Base-by-base conservation (phyloP, 1,284 basidiomycete genomes). In the Mycena citricolor region DNA sequence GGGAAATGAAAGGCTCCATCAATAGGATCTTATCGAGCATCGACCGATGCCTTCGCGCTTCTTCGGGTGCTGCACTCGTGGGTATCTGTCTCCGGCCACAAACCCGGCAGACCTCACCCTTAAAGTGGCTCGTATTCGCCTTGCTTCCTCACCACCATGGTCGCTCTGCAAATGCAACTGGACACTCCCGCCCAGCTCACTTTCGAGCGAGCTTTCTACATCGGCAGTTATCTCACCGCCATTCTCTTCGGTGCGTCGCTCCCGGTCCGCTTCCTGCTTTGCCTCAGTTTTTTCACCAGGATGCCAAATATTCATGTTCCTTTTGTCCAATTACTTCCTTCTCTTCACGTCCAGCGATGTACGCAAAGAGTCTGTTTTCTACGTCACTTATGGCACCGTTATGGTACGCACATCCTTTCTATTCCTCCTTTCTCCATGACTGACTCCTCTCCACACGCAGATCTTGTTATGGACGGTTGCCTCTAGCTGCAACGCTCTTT, bases 181-280 rank as follows among this genome's bases (percentile, higher is more conserved):
- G 54, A 56, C 40, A 53, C 52, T 16, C 46, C 54, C 13, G 42
- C 32, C 4, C 42, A 58, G 31, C 41, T 59, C 19, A 48, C 43
- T 4, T 54, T 62, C 28, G 60, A 61, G 42, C 39, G 57, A 10
- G 54, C 58, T 2, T 52, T 61, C 37, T 62, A 62, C 38, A 47
- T 61, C 17, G 61, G 60, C 20, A 53, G 48, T 28, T 57, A 59
- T 39, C 43, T 62, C 17, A 58, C 57, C 14, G 57, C 40, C 10
- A 57, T 62, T 20, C 54, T 61, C 28, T 61, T 55, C 40, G 61
- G 61, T 57, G 16, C 14, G 55, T 36, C 11, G 28, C 11, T 17
- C 35, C 17, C 2, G 8, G 13, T 38, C 24, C 39, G 16, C 30
- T n/a, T 19, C 31, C n/a, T 12, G 22, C 37, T 24, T 29, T 39